phyloP scores from a whole-genome alignment of 2,329 filamentous ascomycete species.

The Fusarium sp. region DNA sequence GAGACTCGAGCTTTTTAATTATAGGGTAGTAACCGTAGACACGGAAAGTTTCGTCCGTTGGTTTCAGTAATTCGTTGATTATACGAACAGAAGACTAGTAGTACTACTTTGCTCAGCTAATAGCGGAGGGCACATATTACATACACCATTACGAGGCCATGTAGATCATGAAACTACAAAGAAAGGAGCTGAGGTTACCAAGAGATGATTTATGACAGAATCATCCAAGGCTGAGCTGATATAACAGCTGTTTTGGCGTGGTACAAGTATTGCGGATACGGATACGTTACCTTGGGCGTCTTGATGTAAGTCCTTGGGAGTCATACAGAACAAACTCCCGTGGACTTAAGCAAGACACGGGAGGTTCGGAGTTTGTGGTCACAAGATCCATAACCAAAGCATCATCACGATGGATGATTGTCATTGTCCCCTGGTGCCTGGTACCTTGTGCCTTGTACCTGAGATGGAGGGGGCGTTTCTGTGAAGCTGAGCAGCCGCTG shows the following conservation, averaged over 20 bases:
- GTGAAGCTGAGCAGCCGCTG: background rate
- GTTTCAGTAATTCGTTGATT: background rate
- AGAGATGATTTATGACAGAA: slow-evolving; percentile 15
- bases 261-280: slow-evolving; percentile 23
- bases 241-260: slow-evolving; percentile 11
- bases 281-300: slow-evolving; percentile 34
- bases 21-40: background rate
- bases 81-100: background rate
- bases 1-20: background rate
- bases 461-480: slow-evolving; percentile 27
- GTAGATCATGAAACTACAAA: background rate
- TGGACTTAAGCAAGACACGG: slow-evolving; percentile 7
- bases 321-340: slow-evolving; percentile 2
- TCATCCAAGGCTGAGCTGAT: slow-evolving; percentile 7
- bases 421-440: slow-evolving; percentile 36
- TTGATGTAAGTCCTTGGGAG: background rate
- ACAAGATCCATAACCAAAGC: slow-evolving; percentile 1
- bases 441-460: slow-evolving; percentile 26
- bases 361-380: slow-evolving; percentile 15
- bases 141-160: slow-evolving; percentile 2
- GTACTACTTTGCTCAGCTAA: background rate
- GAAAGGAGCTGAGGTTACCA: background rate
- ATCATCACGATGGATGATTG: slow-evolving; percentile 15
- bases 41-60: background rate
- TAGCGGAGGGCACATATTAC: background rate